Evolutionary conservation across 345 rosid species (phyloP).

Genomic region (Euphorbia tirucalli): DNA sequence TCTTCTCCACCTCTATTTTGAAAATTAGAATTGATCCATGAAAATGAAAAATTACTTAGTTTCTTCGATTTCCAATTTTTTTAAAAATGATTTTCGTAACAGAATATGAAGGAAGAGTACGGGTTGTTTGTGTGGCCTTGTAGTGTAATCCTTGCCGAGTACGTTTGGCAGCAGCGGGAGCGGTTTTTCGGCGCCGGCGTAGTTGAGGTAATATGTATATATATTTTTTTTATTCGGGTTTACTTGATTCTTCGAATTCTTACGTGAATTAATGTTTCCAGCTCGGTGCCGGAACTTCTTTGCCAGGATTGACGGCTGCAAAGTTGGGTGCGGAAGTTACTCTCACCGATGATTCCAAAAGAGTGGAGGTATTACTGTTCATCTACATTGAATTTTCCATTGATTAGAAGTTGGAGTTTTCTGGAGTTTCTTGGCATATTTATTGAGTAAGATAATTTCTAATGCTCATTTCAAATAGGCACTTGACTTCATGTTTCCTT

Average conservation of each 20-base stretch:
- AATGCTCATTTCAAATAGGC: neutral
- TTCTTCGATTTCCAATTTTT: neutral
- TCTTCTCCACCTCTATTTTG: neutral
- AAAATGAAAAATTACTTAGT: neutral
- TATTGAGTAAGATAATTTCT: neutral
- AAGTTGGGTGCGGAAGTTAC: slow-evolving; percentile 71
- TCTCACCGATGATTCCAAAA: slow-evolving; percentile 62
- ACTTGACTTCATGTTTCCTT: neutral
- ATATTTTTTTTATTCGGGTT: no score
- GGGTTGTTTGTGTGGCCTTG: slow-evolving; percentile 92
- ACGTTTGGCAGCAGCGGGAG: slow-evolving; percentile 79
- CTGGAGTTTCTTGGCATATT: neutral
- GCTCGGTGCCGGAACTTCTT: slow-evolving; percentile 85
- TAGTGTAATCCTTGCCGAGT: slow-evolving; percentile 79
- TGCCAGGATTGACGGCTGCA: slow-evolving; percentile 79
- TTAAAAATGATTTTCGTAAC: slow-evolving; percentile 2
- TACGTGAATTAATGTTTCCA: slow-evolving; percentile 20
- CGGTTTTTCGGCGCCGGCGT: slow-evolving; percentile 53
- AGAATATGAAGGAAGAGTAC: slow-evolving; percentile 88
- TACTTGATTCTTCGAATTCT: neutral
- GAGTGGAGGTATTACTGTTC: slow-evolving; percentile 45
- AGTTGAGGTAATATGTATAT: slow-evolving; percentile 62
- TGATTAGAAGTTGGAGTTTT: neutral
- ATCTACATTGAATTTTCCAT: neutral
- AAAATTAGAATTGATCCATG: neutral